phyloP scores from a whole-genome alignment of 495 filamentous ascomycete species.

The Neurospora sp. region DNA sequence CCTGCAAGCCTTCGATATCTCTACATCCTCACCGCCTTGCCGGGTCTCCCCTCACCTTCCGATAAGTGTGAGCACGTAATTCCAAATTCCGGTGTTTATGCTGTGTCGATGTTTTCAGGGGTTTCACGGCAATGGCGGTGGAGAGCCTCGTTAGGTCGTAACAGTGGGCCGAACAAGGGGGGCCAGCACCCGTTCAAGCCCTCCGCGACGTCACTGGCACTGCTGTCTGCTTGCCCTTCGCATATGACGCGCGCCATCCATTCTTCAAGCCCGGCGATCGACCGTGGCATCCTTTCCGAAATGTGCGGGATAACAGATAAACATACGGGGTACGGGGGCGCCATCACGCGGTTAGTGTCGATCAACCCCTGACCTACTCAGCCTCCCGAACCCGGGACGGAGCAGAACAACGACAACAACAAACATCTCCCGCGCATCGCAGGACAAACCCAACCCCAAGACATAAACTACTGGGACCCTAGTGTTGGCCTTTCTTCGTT shows the following conservation, averaged over 20 bases:
- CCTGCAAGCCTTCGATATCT: not conserved
- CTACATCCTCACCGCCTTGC: not conserved
- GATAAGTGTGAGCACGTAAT: not conserved
- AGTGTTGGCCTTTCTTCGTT: not conserved
- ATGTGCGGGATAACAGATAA: not conserved
- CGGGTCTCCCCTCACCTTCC: not conserved
- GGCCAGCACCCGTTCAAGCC: not conserved
- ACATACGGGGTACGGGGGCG: not conserved
- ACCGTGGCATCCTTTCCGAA: not conserved
- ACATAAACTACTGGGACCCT: not conserved
- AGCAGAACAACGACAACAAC: not conserved
- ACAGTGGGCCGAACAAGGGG: not conserved
- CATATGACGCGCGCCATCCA: not conserved
- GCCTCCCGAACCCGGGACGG: not conserved
- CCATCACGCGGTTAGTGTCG: not conserved
- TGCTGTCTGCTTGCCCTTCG: not conserved
- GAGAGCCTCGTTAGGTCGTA: slow-evolving; percentile 12
- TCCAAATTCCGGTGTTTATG: not conserved
- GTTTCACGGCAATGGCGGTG: slow-evolving; percentile 5
- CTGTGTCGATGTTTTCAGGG: not conserved
- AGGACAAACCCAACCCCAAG: not conserved
- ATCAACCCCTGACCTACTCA: not conserved
- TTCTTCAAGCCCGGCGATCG: not conserved
- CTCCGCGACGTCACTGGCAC: not conserved
- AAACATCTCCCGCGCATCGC: not conserved